Percentiles rank a stretch among this genome's conserved stretches.
phyloP scores from a whole-genome alignment of 169 alveolate species.

The Plasmodium coatneyi region DNA sequence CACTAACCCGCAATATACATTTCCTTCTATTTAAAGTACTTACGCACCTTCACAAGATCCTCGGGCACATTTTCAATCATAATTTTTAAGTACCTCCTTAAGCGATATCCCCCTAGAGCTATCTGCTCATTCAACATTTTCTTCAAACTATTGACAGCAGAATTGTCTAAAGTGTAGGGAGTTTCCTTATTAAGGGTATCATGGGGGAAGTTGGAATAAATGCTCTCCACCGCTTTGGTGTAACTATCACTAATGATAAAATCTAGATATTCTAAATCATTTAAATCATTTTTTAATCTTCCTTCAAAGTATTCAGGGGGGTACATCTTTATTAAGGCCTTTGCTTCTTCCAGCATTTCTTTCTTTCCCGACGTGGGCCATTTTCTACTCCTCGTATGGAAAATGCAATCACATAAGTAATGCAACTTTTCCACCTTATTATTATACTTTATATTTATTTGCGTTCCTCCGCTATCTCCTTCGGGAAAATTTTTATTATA shows the following conservation, averaged over 20 bases:
- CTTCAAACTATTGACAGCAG: slow-evolving; percentile 5
- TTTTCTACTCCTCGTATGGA: slow-evolving; percentile 16
- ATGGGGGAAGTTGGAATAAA: slow-evolving; percentile 34
- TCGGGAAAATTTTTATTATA: slow-evolving; percentile 77
- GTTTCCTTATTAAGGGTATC: slow-evolving; percentile 26
- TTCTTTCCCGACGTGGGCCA: slow-evolving; percentile 28
- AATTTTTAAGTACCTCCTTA: slow-evolving; percentile 47
- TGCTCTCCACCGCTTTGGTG: not conserved
- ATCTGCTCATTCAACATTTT: slow-evolving; percentile 48
- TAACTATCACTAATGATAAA: slow-evolving; percentile 43
- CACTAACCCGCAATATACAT: not conserved
- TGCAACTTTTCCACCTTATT: slow-evolving; percentile 42
- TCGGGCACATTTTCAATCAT: slow-evolving; percentile 45
- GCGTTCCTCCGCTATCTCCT: slow-evolving; percentile 88
- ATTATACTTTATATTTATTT: slow-evolving; percentile 19
- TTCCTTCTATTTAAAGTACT: not conserved
- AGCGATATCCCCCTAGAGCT: slow-evolving; percentile 60
- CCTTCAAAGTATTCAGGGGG: slow-evolving; percentile 54
- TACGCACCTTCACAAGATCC: slow-evolving; percentile 5
- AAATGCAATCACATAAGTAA: slow-evolving; percentile 56
- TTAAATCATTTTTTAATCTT: slow-evolving; percentile 36
- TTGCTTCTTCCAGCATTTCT: slow-evolving; percentile 10
- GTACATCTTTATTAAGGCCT: slow-evolving; percentile 19
- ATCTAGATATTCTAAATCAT: slow-evolving; percentile 9
- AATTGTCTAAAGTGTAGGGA: not conserved